Base-by-base conservation (phyloP, 352 stramenopile genomes). In the Detonula confervacea region DNA sequence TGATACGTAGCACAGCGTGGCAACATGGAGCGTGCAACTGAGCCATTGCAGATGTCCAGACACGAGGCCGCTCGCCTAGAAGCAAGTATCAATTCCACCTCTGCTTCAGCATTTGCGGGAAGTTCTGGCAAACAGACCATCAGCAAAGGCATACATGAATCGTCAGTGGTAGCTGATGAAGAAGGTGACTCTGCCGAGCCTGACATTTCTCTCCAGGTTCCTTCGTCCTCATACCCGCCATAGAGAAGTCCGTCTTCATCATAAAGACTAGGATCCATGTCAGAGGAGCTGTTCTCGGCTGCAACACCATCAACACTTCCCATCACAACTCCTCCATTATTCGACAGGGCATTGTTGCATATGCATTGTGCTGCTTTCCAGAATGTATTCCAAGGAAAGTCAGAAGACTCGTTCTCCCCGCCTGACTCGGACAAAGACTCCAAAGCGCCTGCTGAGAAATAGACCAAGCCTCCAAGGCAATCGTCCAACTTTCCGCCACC, bases 191-290 rank as follows among this genome's bases (percentile, higher is more conserved):
- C 44, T 16, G 8, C 12, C 22, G 56, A 12, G 27, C 57, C 75
- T n/a, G 54, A 73, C 46, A 91, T 88, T 70, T 87, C 86, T 68
- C 80, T 78, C 80, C 72, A 88, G 11, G 86, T 92, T 62, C 84
- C 89, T 80, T 93, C 83, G 35, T 94, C 89, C 78, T 94, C 87
- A 57, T 92, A 94, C n/a, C 87, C 89, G 51, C 85, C 85, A 51
- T 84, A 92, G 0, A 83, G 67, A n/a, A 76, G 33, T 59, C 77
- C 80, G 51, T 83, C 64, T 66, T 84, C 80, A 25, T 84, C 76
- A 25, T 84, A 79, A 11, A 84, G 63, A 66, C 39, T 70, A 44
- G 68, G 66, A 63, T 81, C 80, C 49, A 70, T 30, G 37, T 64
- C 18, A 61, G 39, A 39, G 39, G 63, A 30, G 20, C 20, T n/a